Percentiles rank a stretch among this genome's conserved stretches.
Conservation (phyloP, 306 rosid species). For the Acacia confusa region DNA sequence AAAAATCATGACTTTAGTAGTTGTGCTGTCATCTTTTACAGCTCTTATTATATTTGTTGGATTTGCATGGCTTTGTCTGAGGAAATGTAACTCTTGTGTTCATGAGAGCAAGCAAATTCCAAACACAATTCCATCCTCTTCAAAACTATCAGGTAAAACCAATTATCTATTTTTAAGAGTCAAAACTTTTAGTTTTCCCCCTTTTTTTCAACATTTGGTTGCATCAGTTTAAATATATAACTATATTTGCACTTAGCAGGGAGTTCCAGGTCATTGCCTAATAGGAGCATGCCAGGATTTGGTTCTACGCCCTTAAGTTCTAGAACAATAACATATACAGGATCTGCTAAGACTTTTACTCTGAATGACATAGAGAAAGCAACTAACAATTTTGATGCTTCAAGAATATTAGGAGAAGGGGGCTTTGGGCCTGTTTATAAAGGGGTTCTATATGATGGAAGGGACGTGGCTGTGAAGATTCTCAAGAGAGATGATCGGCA, state of each 20-base stretch:
- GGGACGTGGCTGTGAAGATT: slow-evolving; percentile 86
- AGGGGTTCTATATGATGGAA: slow-evolving; percentile 78
- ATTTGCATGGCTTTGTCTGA: slow-evolving; percentile 63
- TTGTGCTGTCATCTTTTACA: slow-evolving; percentile 69
- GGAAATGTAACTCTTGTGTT: slow-evolving; percentile 44
- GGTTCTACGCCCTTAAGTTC: slow-evolving; percentile 55
- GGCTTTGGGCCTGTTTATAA: slow-evolving; percentile 92
- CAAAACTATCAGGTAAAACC: slow-evolving; percentile 62
- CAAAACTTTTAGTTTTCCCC: neutral
- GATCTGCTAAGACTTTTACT: slow-evolving; percentile 75
- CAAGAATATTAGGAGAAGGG: slow-evolving; percentile 97
- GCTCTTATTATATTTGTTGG: slow-evolving; percentile 62
- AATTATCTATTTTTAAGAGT: neutral
- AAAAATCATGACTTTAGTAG: slow-evolving; percentile 50
- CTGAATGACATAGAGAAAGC: slow-evolving; percentile 76
- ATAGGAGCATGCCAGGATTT: slow-evolving; percentile 49
- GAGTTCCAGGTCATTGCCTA: slow-evolving; percentile 31
- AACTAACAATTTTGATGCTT: slow-evolving; percentile 71
- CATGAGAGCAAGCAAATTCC: slow-evolving; percentile 42
- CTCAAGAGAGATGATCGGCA: slow-evolving; percentile 87
- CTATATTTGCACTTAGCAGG: slow-evolving; percentile 41
- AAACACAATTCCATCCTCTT: slow-evolving; percentile 45
- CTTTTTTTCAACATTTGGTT: neutral
- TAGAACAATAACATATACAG: slow-evolving; percentile 58
- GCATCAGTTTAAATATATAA: slow-evolving; percentile 20